Evolutionary conservation across 176 grass and related monocot species (phyloP).

Genomic region (Miscanthus lutarioriparius): DNA sequence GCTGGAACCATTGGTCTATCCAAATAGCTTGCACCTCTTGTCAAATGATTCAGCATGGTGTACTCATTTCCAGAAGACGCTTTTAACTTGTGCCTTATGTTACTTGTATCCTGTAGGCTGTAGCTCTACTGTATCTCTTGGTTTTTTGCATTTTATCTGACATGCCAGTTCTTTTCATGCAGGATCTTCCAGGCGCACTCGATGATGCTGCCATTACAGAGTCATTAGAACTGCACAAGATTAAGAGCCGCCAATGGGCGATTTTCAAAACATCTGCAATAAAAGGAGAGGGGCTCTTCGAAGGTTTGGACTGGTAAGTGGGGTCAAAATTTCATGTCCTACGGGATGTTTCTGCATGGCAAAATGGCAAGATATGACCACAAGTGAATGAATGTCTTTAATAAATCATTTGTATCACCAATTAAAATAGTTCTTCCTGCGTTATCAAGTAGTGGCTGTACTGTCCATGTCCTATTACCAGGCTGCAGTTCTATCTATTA

Average conservation of each 20-base stretch:
- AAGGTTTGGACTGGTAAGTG: conserved; percentile 97
- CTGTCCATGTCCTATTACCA: background rate
- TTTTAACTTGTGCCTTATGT: background rate
- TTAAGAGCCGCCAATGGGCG: conserved; percentile 98
- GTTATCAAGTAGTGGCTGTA: background rate
- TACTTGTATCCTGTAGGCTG: background rate
- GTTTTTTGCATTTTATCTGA: background rate
- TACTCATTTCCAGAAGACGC: background rate
- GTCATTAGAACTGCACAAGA: conserved; percentile 97
- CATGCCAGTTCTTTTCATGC: conserved; percentile 41
- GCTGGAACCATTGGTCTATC: background rate
- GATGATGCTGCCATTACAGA: conserved; percentile 98
- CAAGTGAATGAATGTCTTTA: background rate
- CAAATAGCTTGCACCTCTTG: background rate
- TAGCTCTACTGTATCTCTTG: conserved; percentile 7
- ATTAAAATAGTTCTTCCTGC: background rate
- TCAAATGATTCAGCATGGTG: background rate
- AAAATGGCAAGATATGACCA: conserved; percentile 5
- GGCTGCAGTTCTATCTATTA: background rate
- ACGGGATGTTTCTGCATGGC: background rate
- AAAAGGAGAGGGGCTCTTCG: conserved; percentile 99
- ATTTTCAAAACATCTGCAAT: conserved; percentile 99
- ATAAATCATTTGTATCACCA: background rate
- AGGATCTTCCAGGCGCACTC: conserved; percentile 96
- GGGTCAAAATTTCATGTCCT: background rate